These are phyloP conservation scores for Symmetrospora coprosmae DNA, from an alignment of 768 basidiomycete genomes.

Conservation along the genomic window DNA sequence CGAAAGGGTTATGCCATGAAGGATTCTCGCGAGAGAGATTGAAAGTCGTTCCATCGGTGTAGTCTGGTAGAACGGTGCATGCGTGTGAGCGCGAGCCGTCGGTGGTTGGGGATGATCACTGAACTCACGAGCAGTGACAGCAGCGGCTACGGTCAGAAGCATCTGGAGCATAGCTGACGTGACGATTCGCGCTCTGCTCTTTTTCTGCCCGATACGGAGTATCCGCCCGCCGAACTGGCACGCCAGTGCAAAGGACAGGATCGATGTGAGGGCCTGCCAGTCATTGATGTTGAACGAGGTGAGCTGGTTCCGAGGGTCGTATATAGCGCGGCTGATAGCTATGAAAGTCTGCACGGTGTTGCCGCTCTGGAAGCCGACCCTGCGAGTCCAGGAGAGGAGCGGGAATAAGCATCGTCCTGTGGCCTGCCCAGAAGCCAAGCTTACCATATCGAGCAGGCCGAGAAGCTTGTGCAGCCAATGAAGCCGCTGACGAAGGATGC, in stretches of 20 bases:
- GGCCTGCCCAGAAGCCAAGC: not conserved
- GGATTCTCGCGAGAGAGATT: not conserved
- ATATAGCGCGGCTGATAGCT: not conserved
- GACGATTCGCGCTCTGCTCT: constrained; percentile 4
- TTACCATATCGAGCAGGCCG: constrained; percentile 5
- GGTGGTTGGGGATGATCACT: not conserved
- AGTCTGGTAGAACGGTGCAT: not conserved
- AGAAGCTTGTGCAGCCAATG: constrained; percentile 12
- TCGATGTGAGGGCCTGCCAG: constrained; percentile 10
- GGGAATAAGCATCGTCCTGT: too few relatives aligned
- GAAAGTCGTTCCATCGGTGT: constrained; percentile 10
- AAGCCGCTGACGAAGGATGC: not conserved
- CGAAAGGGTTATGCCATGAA: constrained; percentile 4
- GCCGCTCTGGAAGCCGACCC: constrained; percentile 16
- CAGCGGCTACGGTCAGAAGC: constrained; percentile 5
- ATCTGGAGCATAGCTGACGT: not conserved
- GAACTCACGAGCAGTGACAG: not conserved
- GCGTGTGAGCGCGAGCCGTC: too few relatives aligned
- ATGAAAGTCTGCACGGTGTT: constrained; percentile 15
- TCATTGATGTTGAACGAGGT: not conserved
- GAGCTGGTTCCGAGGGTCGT: not conserved
- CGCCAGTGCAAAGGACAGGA: constrained; percentile 2
- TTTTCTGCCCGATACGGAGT: not conserved
- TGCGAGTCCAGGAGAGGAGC: not conserved
- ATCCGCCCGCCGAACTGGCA: constrained; percentile 5